These are phyloP conservation scores for Whalleya microplaca DNA, from an alignment of 2,329 filamentous ascomycete genomes.

Conservation along the genomic window DNA sequence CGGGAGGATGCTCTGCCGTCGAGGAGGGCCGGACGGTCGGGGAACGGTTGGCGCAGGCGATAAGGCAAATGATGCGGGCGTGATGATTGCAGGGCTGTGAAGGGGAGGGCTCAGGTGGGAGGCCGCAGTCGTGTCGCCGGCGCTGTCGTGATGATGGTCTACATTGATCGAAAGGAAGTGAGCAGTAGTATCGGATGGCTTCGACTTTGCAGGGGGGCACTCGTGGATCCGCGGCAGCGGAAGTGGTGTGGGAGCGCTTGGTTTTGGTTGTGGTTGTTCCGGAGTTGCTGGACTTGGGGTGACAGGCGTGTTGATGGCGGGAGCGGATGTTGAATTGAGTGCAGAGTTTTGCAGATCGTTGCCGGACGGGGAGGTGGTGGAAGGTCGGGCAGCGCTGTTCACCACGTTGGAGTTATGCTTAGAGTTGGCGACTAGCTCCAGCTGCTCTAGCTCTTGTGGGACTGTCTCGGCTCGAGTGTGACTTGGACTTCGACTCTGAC, in stretches of 20 bases:
- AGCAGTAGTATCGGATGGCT: background rate
- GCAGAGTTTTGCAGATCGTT: constrained; percentile 42
- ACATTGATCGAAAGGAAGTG: constrained; percentile 6
- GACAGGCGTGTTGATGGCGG: constrained; percentile 17
- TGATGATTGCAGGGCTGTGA: constrained; percentile 19
- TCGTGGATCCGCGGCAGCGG: constrained; percentile 41
- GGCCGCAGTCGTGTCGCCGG: background rate
- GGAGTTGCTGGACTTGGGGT: constrained; percentile 9
- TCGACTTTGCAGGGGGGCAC: constrained; percentile 27
- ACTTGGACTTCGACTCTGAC: constrained; percentile 6
- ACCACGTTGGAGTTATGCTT: constrained; percentile 4
- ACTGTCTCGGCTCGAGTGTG: constrained; percentile 18
- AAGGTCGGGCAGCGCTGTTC: constrained; percentile 13
- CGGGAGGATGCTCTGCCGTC: constrained; percentile 51
- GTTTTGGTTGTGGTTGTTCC: background rate
- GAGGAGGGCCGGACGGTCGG: constrained; percentile 35
- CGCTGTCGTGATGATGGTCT: constrained; percentile 20
- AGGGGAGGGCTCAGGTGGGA: constrained; percentile 12
- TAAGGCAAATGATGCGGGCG: constrained; percentile 15
- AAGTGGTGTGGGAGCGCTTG: constrained; percentile 29
- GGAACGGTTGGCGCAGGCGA: constrained; percentile 26
- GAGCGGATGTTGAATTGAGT: constrained; percentile 21
- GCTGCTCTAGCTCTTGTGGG: constrained; percentile 25
- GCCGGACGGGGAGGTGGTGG: constrained; percentile 23
- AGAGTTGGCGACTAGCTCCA: constrained; percentile 24